These are phyloP conservation scores for Trichophaea hybrida DNA, from an alignment of 2,329 filamentous ascomycete genomes.

Conservation along the genomic window DNA sequence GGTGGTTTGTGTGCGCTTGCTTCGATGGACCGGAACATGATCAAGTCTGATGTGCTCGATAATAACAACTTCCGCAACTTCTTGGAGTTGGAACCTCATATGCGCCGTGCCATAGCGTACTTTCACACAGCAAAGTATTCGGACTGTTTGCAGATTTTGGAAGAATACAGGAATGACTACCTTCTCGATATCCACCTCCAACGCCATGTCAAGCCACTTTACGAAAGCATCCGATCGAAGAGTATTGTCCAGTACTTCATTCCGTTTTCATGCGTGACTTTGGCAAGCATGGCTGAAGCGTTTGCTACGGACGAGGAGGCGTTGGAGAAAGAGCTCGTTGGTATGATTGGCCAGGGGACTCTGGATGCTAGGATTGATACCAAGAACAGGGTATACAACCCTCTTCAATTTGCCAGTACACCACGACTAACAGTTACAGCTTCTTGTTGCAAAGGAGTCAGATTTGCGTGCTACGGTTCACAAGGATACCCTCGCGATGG, in stretches of 20 bases:
- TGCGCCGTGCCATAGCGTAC: constrained; percentile 75
- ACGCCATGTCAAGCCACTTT: constrained; percentile 55
- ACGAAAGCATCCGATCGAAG: constrained; percentile 65
- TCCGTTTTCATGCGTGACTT: constrained; percentile 74
- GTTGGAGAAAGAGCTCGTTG: constrained; percentile 59
- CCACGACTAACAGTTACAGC: constrained; percentile 32
- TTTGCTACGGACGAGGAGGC: constrained; percentile 52
- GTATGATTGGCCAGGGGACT: constrained; percentile 58
- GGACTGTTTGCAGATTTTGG: constrained; percentile 66
- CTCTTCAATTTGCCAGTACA: background rate
- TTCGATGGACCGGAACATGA: constrained; percentile 64
- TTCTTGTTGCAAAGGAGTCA: constrained; percentile 57
- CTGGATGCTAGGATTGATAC: constrained; percentile 73
- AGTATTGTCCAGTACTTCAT: constrained; percentile 87
- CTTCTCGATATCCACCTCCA: constrained; percentile 79
- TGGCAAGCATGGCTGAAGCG: constrained; percentile 61
- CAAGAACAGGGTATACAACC: constrained; percentile 49
- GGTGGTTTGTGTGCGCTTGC: constrained; percentile 81
- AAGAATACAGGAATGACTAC: constrained; percentile 70
- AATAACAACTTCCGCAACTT: constrained; percentile 70
- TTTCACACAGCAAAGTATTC: constrained; percentile 88
- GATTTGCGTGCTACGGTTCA: constrained; percentile 59
- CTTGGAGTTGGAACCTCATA: constrained; percentile 83
- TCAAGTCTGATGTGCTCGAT: constrained; percentile 64
- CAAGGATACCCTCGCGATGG: constrained; percentile 49